Conservation (phyloP, 2,329 filamentous ascomycete species). For the Fusarium sp. region DNA sequence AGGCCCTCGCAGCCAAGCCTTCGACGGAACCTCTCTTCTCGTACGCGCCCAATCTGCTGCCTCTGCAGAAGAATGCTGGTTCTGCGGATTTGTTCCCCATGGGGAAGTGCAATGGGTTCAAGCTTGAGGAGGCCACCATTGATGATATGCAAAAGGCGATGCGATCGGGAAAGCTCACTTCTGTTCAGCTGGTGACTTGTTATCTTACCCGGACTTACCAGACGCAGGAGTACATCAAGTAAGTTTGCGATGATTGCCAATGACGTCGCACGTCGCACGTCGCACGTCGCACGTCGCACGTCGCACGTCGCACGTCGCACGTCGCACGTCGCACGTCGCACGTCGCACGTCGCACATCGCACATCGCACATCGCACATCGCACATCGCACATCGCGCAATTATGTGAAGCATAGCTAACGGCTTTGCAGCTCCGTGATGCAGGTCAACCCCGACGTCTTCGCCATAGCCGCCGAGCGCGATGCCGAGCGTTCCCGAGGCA, state of each 20-base stretch:
- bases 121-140: slow-evolving; percentile 77
- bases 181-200: slow-evolving; percentile 69
- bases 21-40: slow-evolving; percentile 32
- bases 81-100: slow-evolving; percentile 68
- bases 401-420: slow-evolving; percentile 1
- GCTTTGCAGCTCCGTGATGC: slow-evolving; percentile 64
- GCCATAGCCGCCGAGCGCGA: slow-evolving; percentile 72
- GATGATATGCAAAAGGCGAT: slow-evolving; percentile 74
- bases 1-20: slow-evolving; percentile 24
- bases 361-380: no score
- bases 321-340: no score
- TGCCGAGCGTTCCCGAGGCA: slow-evolving; percentile 67
- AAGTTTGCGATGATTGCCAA: slow-evolving; percentile 30
- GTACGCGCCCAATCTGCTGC: slow-evolving; percentile 49
- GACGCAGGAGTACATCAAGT: slow-evolving; percentile 75
- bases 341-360: no score
- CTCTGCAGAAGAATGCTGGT: slow-evolving; percentile 52
- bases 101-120: slow-evolving; percentile 69
- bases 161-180: slow-evolving; percentile 65
- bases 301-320: no score
- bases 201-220: slow-evolving; percentile 72
- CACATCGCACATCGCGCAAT: not conserved
- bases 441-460: slow-evolving; percentile 76
- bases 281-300: no score
- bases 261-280: not conserved